Evolutionary conservation across 2,329 filamentous ascomycete species (phyloP), one percentile per base, ranked within the genome.

Genomic region (Trichoderma sp.): DNA sequence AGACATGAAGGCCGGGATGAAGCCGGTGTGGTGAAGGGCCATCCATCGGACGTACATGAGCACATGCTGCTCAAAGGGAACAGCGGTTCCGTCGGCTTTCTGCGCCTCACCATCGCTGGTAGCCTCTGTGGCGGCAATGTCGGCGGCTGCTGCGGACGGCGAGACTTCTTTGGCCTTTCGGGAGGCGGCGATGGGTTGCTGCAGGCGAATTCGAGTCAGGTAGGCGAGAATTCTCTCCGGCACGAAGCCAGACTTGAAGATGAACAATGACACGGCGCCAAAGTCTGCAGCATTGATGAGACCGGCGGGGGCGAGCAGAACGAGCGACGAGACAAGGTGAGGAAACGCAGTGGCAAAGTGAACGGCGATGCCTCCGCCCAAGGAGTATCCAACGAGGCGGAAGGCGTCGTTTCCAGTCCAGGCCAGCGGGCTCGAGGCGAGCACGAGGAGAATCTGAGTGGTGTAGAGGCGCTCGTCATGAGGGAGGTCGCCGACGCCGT

Each of bases 251-350:
- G 83, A 83, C n/a, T 79, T 81, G 77, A 88, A 89, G 63, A 89
- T 74, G 66, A 87, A 75, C 51, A 83, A 82, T 34, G 82, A 83
- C 11, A 81, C 71, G 46, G 79, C 77, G 26, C 85, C 85, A 70
- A 89, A 86, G 73, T 83, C 84, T 68, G 83, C 79, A 0, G 83
- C 78, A 52, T 86, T 81, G 72, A 97, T 87, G 55, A 97, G 83
- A 0, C 94, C 94, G 0, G 90, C 85, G 0, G 94, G 93, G 0
- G 93, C 93, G 52, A 97, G 85, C 6, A 97, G 85, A 13, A 96
- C 83, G 26, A 97, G 83, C 11, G 85, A 87, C 14, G 85, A 84
- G 16, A 97, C 84, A 68, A 95, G 82, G 59, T 86, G 77, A 0
- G 92, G 91, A 76, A 94, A 94, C 69, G 89, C 86, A 11, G 87